Base-by-base conservation (phyloP, 1,284 basidiomycete genomes). In the Rhodotorula sp. region DNA sequence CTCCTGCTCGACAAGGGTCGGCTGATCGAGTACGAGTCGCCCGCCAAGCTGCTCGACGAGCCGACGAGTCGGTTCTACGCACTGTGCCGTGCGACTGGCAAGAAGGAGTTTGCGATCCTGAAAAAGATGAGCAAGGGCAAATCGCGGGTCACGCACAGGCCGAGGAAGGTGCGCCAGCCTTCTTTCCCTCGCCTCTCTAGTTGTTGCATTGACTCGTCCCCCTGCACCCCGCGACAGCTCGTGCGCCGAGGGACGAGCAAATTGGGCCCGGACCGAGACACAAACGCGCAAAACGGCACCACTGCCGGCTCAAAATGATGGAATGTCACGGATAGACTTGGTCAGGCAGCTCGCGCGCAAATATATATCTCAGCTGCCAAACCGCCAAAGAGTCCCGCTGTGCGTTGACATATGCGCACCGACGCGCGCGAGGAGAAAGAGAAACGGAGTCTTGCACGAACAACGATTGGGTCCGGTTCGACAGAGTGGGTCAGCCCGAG, bases 1-100 rank as follows among this genome's bases (percentile, higher is more conserved):
- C 75, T 84, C 48, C 82, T 84, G 18, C 79, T 85, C 46, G 72
- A 74, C 65, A 62, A 61, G 26, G 72, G 72, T 18, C n/a, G 44
- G 30, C 81, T 85, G 8, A 75, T 83, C 15, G 85, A 85, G 73
- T 84, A 81, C 66, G 84, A 82, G 37, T 80, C 81, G 17, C 84
- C 84, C 0, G 81, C 79, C 71, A 81, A 81, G 26, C 76, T 85
- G 51, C 72, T 85, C 62, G 69, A 69, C 7, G 75, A 78, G 65
- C 66, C 72, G 3, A 62, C 60, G 17, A 73, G 72, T 15, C 67
- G 69, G 15, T 76, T 76, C 67, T 61, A 75, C 60, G 69, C 68
- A 0, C 58, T 76, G 3, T 75, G 74, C 51, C 68, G 73, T 20
- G 71, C 75, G 24, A 61, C 66, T 18, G 73, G 73, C 14, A 68